Base-by-base conservation (phyloP, 1,284 basidiomycete genomes). In the Tremellales sp. region DNA sequence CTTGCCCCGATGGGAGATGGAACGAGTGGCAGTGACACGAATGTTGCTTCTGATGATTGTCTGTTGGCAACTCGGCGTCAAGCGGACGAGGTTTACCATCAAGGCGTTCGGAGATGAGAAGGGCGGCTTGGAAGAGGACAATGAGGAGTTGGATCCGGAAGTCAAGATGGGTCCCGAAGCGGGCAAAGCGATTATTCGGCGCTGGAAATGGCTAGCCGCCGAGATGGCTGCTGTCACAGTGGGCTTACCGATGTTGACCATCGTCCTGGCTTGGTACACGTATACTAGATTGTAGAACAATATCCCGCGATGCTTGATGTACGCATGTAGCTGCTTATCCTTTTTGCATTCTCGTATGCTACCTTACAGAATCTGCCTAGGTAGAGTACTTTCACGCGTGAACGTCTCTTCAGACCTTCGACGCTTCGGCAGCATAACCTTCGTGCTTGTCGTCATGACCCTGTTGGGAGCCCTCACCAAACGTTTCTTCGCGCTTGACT, bases 61-160 rank as follows among this genome's bases (percentile, higher is more conserved):
- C 6, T 54, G 54, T 24, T 58, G 59, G 57, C 57, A 58, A 36
- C 46, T 61, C 3, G 59, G 59, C 4, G 45, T 49, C 3, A 48
- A 44, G 23, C 35, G 59, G 44, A 61, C 59, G 5, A 54, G 46
- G 37, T 61, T 61, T 40, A 58, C 57, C 15, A 52, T 55, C 50
- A 61, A 61, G 46, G 42, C 48, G 21, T 58, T 61, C 31, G 37
- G 35, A 4, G 43, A n/a, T 2, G 46, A 45, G 35, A 46, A 48
- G 27, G 25, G 23, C 19, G 40, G 13, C n/a, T 24, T 23, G 2
- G 47, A 50, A 27, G 39, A 35, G 15, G 59, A 61, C 42, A 49
- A 54, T 26, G 59, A 61, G 39, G 54, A 52, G 11, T 37, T 61
- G 12, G 59, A 61, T 48, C 57, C 59, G 12, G 48, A 46, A 8